These are phyloP conservation scores for Mantamonas sphyraenae DNA, from an alignment of 78 protist species.

Conservation along the genomic window DNA sequence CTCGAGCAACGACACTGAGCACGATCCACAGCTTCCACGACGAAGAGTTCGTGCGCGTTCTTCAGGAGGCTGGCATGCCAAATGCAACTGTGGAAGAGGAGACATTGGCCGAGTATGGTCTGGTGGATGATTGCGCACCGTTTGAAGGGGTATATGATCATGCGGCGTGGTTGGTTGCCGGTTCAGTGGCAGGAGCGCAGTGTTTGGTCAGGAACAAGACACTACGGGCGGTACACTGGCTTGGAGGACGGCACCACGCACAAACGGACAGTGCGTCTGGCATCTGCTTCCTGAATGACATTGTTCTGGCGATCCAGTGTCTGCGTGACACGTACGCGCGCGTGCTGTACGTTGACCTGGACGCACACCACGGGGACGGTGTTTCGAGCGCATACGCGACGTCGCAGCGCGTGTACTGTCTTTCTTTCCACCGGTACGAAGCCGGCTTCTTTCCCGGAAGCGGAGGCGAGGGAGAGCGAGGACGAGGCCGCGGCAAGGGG, in stretches of 20 bases:
- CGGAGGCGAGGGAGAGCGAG: no score
- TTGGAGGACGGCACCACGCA: slow-evolving; percentile 23
- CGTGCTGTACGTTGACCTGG: neutral
- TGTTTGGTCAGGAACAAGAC: no score
- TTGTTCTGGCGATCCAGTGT: neutral
- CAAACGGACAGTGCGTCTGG: neutral
- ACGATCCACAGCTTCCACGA: neutral
- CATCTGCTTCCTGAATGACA: slow-evolving; percentile 5
- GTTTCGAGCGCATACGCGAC: no score
- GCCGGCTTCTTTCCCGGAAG: no score
- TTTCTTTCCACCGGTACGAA: no score
- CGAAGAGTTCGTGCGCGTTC: neutral
- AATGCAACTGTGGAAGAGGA: neutral
- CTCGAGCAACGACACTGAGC: no score
- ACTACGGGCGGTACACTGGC: neutral
- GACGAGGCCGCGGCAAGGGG: no score
- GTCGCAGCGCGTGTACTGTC: no score
- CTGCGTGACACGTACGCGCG: neutral
- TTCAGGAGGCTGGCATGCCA: neutral
- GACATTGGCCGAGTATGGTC: neutral
- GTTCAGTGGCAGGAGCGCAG: neutral
- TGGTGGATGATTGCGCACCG: neutral
- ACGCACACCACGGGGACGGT: no score
- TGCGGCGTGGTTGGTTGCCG: neutral
- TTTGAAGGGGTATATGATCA: neutral